These are phyloP conservation scores for Paecilomyces sp. DNA, from an alignment of 2,329 filamentous ascomycete genomes.

Conservation along the genomic window DNA sequence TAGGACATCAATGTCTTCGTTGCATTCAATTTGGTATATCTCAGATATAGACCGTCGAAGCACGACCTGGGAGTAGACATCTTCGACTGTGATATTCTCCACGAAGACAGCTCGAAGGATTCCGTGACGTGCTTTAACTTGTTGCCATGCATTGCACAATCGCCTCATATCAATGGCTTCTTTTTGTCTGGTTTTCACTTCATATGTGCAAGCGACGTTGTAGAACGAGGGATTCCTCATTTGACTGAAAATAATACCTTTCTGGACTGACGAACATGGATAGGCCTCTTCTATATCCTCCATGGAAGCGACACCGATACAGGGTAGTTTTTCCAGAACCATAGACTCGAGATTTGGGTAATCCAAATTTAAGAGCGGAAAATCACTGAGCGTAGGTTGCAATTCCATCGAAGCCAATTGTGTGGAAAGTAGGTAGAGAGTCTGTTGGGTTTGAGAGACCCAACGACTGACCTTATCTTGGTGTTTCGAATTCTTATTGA, in stretches of 20 bases:
- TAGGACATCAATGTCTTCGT: conserved; percentile 20
- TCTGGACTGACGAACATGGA: conserved; percentile 32
- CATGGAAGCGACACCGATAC: conserved; percentile 23
- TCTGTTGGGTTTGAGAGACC: conserved; percentile 32
- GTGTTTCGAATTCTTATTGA: conserved; percentile 43
- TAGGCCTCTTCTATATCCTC: conserved; percentile 37
- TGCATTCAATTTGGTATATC: conserved; percentile 23
- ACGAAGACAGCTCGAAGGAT: conserved; percentile 32
- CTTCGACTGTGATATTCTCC: conserved; percentile 22
- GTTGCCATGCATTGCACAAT: conserved; percentile 22
- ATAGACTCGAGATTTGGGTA: conserved; percentile 36
- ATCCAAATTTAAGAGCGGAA: conserved; percentile 37
- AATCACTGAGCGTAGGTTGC: conserved; percentile 35
- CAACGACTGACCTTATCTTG: conserved; percentile 37
- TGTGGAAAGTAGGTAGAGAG: conserved; percentile 22
- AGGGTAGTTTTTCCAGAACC: conserved; percentile 27
- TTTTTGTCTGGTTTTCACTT: conserved; percentile 15
- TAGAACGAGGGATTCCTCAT: conserved; percentile 27
- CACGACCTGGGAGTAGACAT: conserved; percentile 28
- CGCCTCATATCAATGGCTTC: conserved; percentile 18
- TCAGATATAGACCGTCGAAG: conserved; percentile 21
- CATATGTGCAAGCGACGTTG: conserved; percentile 31
- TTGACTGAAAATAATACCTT: conserved; percentile 28
- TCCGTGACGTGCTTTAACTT: conserved; percentile 23
- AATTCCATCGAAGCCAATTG: conserved; percentile 16